These are phyloP conservation scores for Amanita jacksonii DNA, from an alignment of 768 basidiomycete species.

Conservation along the genomic window DNA sequence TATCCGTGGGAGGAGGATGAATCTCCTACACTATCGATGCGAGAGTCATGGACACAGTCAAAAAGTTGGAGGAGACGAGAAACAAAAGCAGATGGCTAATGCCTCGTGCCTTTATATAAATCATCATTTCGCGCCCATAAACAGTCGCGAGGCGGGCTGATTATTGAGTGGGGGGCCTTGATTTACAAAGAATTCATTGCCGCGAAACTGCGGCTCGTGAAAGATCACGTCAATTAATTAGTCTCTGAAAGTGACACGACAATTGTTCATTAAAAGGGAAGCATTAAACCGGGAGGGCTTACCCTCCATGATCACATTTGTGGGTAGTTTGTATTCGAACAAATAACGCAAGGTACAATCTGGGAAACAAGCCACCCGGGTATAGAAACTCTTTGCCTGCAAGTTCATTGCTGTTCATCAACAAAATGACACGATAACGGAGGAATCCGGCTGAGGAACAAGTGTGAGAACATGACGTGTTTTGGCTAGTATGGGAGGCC, in stretches of 20 bases:
- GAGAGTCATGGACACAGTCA: background rate
- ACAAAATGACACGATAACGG: too few relatives aligned
- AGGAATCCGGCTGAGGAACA: too few relatives aligned
- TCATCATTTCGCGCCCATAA: background rate
- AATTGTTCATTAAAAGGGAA: too few relatives aligned
- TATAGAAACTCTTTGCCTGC: background rate
- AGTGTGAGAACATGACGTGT: too few relatives aligned
- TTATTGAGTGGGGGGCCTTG: background rate
- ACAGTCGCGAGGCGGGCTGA: background rate
- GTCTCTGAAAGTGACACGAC: too few relatives aligned
- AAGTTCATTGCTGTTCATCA: too few relatives aligned
- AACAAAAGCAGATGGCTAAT: background rate
- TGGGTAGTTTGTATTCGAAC: background rate
- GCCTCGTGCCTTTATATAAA: background rate
- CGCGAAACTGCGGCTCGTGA: too few relatives aligned
- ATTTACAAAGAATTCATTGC: background rate
- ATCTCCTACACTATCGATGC: background rate
- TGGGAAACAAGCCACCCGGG: background rate
- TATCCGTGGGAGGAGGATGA: background rate
- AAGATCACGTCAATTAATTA: too few relatives aligned
- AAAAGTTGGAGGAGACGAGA: background rate
- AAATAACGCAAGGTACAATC: conserved; percentile 1
- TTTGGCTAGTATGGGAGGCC: too few relatives aligned
- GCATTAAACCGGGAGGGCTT: too few relatives aligned
- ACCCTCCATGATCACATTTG: background rate